Base-by-base conservation (phyloP, 352 stramenopile genomes). In the Pythium coloratum region DNA sequence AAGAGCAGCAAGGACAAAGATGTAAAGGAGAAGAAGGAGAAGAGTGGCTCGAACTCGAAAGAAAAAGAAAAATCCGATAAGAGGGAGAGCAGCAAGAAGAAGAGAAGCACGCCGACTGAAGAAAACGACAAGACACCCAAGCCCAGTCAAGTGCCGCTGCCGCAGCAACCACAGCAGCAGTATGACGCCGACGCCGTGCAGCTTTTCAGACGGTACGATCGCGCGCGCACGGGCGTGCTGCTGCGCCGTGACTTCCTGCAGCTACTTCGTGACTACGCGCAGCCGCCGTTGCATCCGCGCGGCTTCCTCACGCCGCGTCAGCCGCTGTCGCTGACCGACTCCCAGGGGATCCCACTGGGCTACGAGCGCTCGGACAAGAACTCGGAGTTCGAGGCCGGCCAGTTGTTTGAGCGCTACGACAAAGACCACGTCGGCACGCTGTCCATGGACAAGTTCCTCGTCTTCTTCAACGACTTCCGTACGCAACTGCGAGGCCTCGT, bases 331-430 rank as follows among this genome's bases (percentile, higher is more conserved):
- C 72, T 95, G 5, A 91, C 81, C 0, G 84, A 93, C 47, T 77
- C 76, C 4, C 79, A 58, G 26, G 84, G 84, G 13, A 84, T 90
- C 14, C 86, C 86, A 33, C 62, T 95, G 12, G 86, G 86, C 4
- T 95, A 86, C 58, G 81, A 86, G 60, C 84, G 84, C 32, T 78
- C 84, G 32, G 78, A 84, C 12, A 76, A 72, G 46, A 95, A 95
- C 72, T 90, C 83, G 12, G 86, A 95, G 68, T 95, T 95, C 64
- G 86, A 95, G 50, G 86, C 86, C 42, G 84, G 86, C 1, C 86
- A 95, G 67, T 73, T 95, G 18, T 95, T 95, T 61, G 86, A 92
- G 66, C 74, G 84, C 13, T 95, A 93, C 60, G 86, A 95, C 61
- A 78, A 62, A 16, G 76, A 90, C 34, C 84, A 76, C 38, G 75